These are phyloP conservation scores for Alternaria triticina DNA, from an alignment of 2,329 filamentous ascomycete species.

Conservation along the genomic window DNA sequence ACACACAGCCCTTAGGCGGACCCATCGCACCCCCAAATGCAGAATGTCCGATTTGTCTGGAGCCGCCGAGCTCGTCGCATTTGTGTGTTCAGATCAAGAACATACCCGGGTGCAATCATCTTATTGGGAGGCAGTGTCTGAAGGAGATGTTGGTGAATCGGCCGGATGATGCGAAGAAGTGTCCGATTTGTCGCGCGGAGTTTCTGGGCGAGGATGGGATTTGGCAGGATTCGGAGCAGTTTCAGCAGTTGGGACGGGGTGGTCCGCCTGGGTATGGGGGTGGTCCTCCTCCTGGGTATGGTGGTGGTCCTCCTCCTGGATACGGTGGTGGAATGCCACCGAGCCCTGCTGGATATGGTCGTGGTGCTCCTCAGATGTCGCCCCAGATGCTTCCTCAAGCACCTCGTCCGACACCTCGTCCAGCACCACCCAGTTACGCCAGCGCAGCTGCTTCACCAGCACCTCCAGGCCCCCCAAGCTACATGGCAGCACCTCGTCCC, in stretches of 20 bases:
- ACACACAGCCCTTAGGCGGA: conserved; percentile 1
- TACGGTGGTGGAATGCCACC: background rate
- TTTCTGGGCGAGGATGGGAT: conserved; percentile 12
- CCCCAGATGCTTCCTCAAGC: too few species aligned
- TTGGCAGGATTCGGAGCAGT: background rate
- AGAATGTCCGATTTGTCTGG: conserved; percentile 18
- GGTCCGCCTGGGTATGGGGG: background rate
- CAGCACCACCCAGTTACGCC: background rate
- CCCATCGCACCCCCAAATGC: background rate
- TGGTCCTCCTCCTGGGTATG: background rate
- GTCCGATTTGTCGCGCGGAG: conserved; percentile 25
- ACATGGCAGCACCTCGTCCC: background rate
- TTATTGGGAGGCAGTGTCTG: conserved; percentile 24
- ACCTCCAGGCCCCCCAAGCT: background rate
- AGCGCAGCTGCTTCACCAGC: background rate
- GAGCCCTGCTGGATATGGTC: background rate
- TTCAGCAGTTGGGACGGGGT: background rate
- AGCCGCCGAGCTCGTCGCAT: conserved; percentile 9
- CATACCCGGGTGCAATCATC: conserved; percentile 19
- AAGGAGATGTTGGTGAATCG: conserved; percentile 7
- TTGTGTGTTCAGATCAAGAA: conserved; percentile 16
- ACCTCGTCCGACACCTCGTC: background rate
- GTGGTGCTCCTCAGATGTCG: background rate
- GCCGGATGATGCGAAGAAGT: conserved; percentile 14
- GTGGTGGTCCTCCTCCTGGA: background rate